These are phyloP conservation scores for Murraya koenigii DNA, from an alignment of 345 rosid species.

Conservation along the genomic window DNA sequence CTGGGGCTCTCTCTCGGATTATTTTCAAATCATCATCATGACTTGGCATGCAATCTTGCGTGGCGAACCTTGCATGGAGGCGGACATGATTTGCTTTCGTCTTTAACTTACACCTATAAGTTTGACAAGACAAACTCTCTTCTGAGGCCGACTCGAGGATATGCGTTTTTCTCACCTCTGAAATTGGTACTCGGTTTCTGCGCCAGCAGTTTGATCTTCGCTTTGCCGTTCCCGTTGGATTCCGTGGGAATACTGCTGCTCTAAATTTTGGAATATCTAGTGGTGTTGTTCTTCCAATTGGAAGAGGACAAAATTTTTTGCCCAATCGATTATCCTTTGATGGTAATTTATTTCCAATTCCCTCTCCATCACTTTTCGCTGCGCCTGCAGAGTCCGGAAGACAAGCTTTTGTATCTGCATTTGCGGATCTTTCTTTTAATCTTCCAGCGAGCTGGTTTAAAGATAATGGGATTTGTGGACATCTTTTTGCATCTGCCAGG, in stretches of 20 bases:
- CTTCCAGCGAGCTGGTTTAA: constrained; percentile 74
- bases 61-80: constrained; percentile 77
- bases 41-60: constrained; percentile 63
- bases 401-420: constrained; percentile 48
- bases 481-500: constrained; percentile 80
- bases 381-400: constrained; percentile 70
- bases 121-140: constrained; percentile 70
- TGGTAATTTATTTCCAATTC: constrained; percentile 80
- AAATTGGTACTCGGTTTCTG: constrained; percentile 77
- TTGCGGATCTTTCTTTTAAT: constrained; percentile 91
- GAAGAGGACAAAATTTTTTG: constrained; percentile 31
- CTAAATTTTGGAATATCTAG: constrained; percentile 75
- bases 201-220: constrained; percentile 93
- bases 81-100: constrained; percentile 83
- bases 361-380: constrained; percentile 12
- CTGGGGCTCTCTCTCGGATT: constrained; percentile 85
- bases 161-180: constrained; percentile 74
- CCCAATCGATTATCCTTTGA: constrained; percentile 92
- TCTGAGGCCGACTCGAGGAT: constrained; percentile 77
- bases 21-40: constrained; percentile 61
- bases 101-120: constrained; percentile 70
- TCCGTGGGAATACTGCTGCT: constrained; percentile 47
- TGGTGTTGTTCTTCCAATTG: constrained; percentile 82
- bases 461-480: constrained; percentile 88
- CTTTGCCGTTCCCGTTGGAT: constrained; percentile 76